These are phyloP conservation scores for Aspergillus persii DNA, from an alignment of 2,329 filamentous ascomycete species.

Conservation along the genomic window DNA sequence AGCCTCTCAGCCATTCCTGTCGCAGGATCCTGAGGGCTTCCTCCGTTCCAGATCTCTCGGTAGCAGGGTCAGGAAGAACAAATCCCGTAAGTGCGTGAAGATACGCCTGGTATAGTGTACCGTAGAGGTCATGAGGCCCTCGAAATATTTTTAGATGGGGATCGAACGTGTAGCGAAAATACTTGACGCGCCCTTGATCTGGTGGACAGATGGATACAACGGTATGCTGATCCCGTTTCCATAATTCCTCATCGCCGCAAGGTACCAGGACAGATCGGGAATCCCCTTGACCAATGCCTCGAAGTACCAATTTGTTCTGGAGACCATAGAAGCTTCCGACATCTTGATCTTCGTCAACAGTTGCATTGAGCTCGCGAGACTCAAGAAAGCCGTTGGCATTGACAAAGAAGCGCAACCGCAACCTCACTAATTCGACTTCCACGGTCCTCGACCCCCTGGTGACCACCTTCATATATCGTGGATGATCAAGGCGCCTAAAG, in stretches of 20 bases:
- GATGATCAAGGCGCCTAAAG: constrained; percentile 37
- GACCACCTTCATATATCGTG: constrained; percentile 33
- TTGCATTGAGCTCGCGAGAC: constrained; percentile 15
- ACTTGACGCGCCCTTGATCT: constrained; percentile 8
- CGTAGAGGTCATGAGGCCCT: constrained; percentile 9
- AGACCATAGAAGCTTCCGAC: constrained; percentile 23
- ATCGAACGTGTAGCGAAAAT: constrained; percentile 25
- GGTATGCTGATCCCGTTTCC: constrained; percentile 9
- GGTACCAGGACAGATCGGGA: constrained; percentile 25
- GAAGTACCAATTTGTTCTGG: constrained; percentile 24
- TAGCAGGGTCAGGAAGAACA: constrained; percentile 29
- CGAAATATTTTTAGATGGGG: constrained; percentile 18
- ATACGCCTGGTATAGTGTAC: constrained; percentile 25
- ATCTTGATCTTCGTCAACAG: constrained; percentile 23
- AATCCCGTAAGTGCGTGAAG: constrained; percentile 35
- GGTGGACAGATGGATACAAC: constrained; percentile 15
- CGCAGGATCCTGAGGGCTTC: constrained; percentile 26
- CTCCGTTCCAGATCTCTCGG: constrained; percentile 28
- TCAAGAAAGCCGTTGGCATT: constrained; percentile 12
- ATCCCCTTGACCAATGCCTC: not conserved
- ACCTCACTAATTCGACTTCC: constrained; percentile 44
- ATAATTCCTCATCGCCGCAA: constrained; percentile 16
- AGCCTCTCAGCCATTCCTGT: constrained; percentile 14
- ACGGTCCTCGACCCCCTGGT: not conserved
- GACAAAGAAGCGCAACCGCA: constrained; percentile 49